Conservation (phyloP, 176 grass and related monocot genomes). For the Urochloa ruziziensis region DNA sequence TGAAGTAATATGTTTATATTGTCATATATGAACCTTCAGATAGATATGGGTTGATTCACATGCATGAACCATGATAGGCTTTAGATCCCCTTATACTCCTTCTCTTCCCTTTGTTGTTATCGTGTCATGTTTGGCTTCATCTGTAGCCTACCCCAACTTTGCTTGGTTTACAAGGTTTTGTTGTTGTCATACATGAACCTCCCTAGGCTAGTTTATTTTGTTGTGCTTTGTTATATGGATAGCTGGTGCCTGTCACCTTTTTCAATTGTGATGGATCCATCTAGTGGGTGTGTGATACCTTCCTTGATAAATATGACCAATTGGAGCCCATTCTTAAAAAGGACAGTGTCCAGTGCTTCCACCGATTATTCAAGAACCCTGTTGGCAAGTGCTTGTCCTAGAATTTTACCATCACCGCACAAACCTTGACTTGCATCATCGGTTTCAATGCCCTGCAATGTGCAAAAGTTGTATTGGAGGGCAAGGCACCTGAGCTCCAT, state of each 20-base stretch:
- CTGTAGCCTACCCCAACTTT: too few relatives aligned
- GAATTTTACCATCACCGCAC: not conserved
- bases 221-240: not conserved
- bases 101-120: not conserved
- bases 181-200: not conserved
- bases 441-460: not conserved
- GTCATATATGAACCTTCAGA: not conserved
- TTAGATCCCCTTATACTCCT: not conserved
- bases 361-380: not conserved
- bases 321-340: not conserved
- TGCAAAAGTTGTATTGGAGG: conserved; percentile 13
- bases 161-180: not conserved
- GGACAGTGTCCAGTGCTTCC: not conserved
- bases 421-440: not conserved
- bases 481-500: not conserved
- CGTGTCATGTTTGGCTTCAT: not conserved
- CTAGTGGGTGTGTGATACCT: not conserved
- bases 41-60: not conserved
- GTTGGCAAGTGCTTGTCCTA: not conserved
- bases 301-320: not conserved
- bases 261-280: not conserved
- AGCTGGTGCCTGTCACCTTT: not conserved
- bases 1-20: not conserved
- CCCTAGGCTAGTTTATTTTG: not conserved
- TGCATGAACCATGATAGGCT: not conserved